Evolutionary conservation across 331 rosid species (phyloP), one percentile per base, ranked within the genome.

Genomic region (Rosa hybrid): DNA sequence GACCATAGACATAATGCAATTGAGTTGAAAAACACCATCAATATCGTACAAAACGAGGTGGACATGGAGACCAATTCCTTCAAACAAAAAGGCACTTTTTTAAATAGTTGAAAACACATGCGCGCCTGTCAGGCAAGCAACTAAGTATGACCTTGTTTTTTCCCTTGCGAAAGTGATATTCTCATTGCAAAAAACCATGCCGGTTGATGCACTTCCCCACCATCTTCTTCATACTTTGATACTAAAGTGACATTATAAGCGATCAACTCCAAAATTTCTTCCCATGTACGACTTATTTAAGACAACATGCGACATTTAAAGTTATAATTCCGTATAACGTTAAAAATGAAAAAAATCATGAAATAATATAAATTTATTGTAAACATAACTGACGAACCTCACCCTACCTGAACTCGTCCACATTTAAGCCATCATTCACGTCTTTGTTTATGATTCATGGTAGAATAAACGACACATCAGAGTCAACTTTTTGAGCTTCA

Each of bases 401-500:
- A 20, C 1, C 2, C 3, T 56, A 30, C 21, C 1, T 34, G 4
- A 25, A 25, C 3, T 4, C 1, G 3, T 4, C 18, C 39, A 12
- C 38, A n/a, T n/a, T 12, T 1, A 25, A 12, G 39, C 0, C 8
- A 60, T 34, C 45, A 14, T 65, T 65, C 12, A 16, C 12, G 9
- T 65, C 44, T 30, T 34, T 56, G 4, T 20, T 56, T 9, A 56
- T n/a, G 1, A 10, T 30, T 25, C 21, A 9, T 72, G 13, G 20
- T 38, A 21, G 4, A 21, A 11, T 12, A 34, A 41, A 23, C 4
- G 0, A 17, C 27, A 59, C 42, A 59, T 59, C 42, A 44, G 23
- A 8, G 13, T 77, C 53, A 20, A 49, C 74, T 34, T 77, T 65
- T 67, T 13, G 7, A 77, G 53, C 38, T 77, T 20, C 74, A 65